Conservation (phyloP, 1,284 basidiomycete genomes). For the Cronartium ribicola region DNA sequence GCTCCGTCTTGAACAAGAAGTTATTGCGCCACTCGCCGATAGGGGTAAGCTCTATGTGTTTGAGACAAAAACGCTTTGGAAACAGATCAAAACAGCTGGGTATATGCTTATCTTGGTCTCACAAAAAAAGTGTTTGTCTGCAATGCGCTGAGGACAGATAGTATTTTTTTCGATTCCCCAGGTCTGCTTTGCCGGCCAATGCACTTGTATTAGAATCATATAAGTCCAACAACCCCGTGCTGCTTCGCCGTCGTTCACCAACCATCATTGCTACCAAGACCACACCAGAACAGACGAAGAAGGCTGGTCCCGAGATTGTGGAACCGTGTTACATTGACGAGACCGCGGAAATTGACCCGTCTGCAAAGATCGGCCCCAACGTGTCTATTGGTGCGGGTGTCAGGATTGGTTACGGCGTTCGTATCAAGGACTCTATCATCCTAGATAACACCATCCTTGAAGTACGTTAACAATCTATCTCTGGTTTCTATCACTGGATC, state of each 20-base stretch:
- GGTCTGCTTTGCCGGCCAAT: slow-evolving; percentile 56
- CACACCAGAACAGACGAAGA: slow-evolving; percentile 25
- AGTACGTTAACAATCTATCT: slow-evolving; percentile 44
- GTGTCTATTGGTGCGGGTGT: slow-evolving; percentile 51
- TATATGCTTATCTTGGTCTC: slow-evolving; percentile 45
- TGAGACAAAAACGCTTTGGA: slow-evolving; percentile 56
- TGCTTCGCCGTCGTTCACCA: slow-evolving; percentile 50
- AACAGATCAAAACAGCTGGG: slow-evolving; percentile 58
- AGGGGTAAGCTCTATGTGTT: slow-evolving; percentile 56
- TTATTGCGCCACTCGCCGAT: slow-evolving; percentile 56
- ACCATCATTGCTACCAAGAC: slow-evolving; percentile 47
- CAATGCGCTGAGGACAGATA: background rate
- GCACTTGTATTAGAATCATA: slow-evolving; percentile 54
- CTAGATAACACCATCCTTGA: slow-evolving; percentile 55
- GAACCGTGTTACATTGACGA: slow-evolving; percentile 56
- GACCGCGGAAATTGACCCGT: slow-evolving; percentile 41
- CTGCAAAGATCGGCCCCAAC: slow-evolving; percentile 48
- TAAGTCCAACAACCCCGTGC: slow-evolving; percentile 50
- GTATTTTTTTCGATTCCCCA: slow-evolving; percentile 37
- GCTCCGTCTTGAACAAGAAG: slow-evolving; percentile 57
- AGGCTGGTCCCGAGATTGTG: slow-evolving; percentile 51
- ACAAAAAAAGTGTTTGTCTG: background rate
- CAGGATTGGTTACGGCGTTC: slow-evolving; percentile 53
- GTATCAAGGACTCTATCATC: slow-evolving; percentile 56
- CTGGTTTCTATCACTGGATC: background rate